Percentiles rank a stretch among this genome's conserved stretches.
These are phyloP conservation scores for Globisporangium apiculatum DNA, from an alignment of 352 stramenopile genomes.

Conservation along the genomic window DNA sequence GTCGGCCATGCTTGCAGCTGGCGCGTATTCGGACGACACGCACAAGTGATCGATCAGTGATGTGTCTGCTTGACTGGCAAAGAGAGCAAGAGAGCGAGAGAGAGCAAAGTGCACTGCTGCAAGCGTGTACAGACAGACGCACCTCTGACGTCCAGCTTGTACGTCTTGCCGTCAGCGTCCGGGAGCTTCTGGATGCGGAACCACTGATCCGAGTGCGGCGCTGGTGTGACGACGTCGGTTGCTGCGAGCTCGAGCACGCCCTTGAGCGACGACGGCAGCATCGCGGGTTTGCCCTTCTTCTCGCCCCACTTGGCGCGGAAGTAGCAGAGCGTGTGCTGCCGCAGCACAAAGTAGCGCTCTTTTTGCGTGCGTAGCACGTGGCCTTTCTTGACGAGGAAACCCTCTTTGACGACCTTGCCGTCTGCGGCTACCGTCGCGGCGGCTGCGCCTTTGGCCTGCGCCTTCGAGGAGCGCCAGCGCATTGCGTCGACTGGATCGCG, in stretches of 20 bases:
- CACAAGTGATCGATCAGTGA: neutral
- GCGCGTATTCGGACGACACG: neutral
- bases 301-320: slow-evolving; percentile 23
- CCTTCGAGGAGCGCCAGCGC: slow-evolving; percentile 13
- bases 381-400: slow-evolving; percentile 45
- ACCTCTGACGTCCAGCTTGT: slow-evolving; percentile 71
- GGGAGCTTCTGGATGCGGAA: slow-evolving; percentile 51
- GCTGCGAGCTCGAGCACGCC: slow-evolving; percentile 35
- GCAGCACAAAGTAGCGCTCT: slow-evolving; percentile 43
- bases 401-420: slow-evolving; percentile 21
- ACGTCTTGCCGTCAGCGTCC: slow-evolving; percentile 40
- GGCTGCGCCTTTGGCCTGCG: neutral
- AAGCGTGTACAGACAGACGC: neutral
- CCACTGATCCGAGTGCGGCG: slow-evolving; percentile 47
- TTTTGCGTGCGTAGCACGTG: slow-evolving; percentile 52
- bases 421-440: slow-evolving; percentile 3
- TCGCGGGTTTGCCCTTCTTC: slow-evolving; percentile 15
- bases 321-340: slow-evolving; percentile 35
- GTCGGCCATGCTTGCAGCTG: slow-evolving; percentile 36
- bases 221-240: slow-evolving; percentile 40
- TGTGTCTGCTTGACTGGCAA: neutral
- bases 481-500: slow-evolving; percentile 4
- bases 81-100: too few species aligned
- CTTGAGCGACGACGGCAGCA: slow-evolving; percentile 25
- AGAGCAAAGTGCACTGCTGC: too few species aligned